These are phyloP conservation scores for Candida succiphila DNA, from an alignment of 805 yeast genomes.

Conservation along the genomic window DNA sequence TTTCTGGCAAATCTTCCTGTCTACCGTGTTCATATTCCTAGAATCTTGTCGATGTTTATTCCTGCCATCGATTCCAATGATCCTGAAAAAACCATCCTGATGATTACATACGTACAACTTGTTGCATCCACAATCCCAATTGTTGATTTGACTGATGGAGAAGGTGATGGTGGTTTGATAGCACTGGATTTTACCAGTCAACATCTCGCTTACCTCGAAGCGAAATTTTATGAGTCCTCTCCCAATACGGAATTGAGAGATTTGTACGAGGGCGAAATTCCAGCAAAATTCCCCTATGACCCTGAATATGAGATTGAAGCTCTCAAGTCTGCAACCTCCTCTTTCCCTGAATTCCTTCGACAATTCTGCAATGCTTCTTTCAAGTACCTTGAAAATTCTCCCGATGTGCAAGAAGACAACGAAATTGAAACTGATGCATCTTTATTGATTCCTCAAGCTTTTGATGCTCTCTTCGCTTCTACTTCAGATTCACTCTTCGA, in stretches of 20 bases:
- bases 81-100: slow-evolving; percentile 55
- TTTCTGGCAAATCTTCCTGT: slow-evolving; percentile 53
- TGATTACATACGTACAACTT: slow-evolving; percentile 60
- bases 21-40: slow-evolving; percentile 69
- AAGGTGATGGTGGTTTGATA: slow-evolving; percentile 25
- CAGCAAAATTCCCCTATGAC: slow-evolving; percentile 28
- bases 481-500: slow-evolving; percentile 46
- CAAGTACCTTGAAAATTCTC: slow-evolving; percentile 56
- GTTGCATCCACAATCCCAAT: slow-evolving; percentile 69
- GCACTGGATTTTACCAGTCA: slow-evolving; percentile 52
- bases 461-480: slow-evolving; percentile 46
- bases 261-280: slow-evolving; percentile 11
- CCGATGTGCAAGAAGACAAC: slow-evolving; percentile 42
- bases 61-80: slow-evolving; percentile 90
- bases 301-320: slow-evolving; percentile 41
- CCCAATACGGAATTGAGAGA: slow-evolving; percentile 13
- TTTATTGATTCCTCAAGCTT: slow-evolving; percentile 23
- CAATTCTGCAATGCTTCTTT: slow-evolving; percentile 51
- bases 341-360: slow-evolving; percentile 51
- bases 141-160: slow-evolving; percentile 40
- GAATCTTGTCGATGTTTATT: slow-evolving; percentile 56
- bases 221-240: slow-evolving; percentile 24
- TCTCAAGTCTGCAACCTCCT: slow-evolving; percentile 61
- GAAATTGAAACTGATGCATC: slow-evolving; percentile 42
- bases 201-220: slow-evolving; percentile 49